A percentile compares a stretch with the other conserved stretches of the same genome.
phyloP scores from a whole-genome alignment of 768 basidiomycete genomes.

The Lactarius indigo region DNA sequence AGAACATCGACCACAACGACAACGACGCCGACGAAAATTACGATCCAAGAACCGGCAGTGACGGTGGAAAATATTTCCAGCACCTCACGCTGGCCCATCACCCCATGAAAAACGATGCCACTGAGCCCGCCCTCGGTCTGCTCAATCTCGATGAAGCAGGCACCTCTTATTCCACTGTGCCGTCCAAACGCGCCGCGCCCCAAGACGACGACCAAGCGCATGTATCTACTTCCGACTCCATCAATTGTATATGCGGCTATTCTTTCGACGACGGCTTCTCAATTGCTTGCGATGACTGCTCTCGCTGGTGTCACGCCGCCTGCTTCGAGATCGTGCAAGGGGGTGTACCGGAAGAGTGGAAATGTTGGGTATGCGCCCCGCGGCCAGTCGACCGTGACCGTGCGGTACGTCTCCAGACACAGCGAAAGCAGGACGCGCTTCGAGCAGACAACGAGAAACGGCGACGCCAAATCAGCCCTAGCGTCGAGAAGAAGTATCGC shows the following conservation, averaged over 20 bases:
- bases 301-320: conserved; percentile 78
- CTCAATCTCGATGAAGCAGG: conserved; percentile 46
- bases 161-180: conserved; percentile 36
- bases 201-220: conserved; percentile 23
- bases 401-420: conserved; percentile 45
- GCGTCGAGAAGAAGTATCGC: conserved; percentile 38
- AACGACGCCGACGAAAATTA: neutral
- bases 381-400: conserved; percentile 45
- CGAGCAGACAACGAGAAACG: conserved; percentile 28
- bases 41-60: neutral
- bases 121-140: conserved; percentile 56
- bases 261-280: conserved; percentile 78
- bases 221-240: conserved; percentile 39
- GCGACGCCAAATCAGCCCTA: conserved; percentile 37
- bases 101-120: conserved; percentile 50
- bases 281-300: conserved; percentile 81
- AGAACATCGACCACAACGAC: neutral
- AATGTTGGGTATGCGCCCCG: conserved; percentile 67
- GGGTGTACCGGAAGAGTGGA: conserved; percentile 69
- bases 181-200: conserved; percentile 38
- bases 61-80: neutral
- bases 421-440: conserved; percentile 34
- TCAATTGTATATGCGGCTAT: conserved; percentile 73
- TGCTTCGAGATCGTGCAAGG: conserved; percentile 65
- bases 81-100: conserved; percentile 5